Conservation (phyloP, 2,329 filamentous ascomycete genomes). For the Lecanosticta acicola region DNA sequence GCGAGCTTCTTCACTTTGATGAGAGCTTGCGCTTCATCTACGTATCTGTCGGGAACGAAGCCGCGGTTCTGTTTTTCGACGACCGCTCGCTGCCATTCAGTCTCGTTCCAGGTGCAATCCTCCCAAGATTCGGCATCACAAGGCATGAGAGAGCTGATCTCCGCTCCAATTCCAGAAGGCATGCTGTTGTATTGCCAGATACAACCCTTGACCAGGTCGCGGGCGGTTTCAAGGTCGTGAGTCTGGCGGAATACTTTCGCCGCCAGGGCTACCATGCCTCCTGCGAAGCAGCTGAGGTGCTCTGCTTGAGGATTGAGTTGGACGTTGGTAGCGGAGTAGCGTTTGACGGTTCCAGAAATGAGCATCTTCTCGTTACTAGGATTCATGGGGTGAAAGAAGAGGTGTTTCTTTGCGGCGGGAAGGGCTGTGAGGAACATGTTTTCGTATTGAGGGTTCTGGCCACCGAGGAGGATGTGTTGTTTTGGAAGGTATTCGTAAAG, state of each 20-base stretch:
- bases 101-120: constrained; percentile 30
- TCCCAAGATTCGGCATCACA: constrained; percentile 39
- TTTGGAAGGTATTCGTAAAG: constrained; percentile 34
- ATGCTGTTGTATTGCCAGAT: constrained; percentile 58
- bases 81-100: constrained; percentile 41
- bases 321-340: constrained; percentile 9
- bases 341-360: constrained; percentile 17
- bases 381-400: constrained; percentile 42
- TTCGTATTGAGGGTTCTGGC: constrained; percentile 36
- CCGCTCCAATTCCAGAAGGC: constrained; percentile 57
- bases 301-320: constrained; percentile 18
- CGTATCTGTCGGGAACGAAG: constrained; percentile 9
- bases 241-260: constrained; percentile 52
- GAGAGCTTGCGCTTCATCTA: constrained; percentile 19
- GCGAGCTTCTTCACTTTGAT: constrained; percentile 45
- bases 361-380: constrained; percentile 33
- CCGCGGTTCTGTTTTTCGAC: constrained; percentile 28
- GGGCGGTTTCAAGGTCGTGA: constrained; percentile 52
- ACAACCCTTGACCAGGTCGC: constrained; percentile 58
- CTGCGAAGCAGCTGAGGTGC: constrained; percentile 60
- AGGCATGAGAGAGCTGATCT: constrained; percentile 49
- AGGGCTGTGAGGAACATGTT: constrained; percentile 46
- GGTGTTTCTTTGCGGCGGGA: constrained; percentile 43
- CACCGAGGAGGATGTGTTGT: constrained; percentile 26
- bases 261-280: constrained; percentile 64